A percentile compares a stretch with the other conserved stretches of the same genome.
These are phyloP conservation scores for Pythium vanterpoolii DNA, from an alignment of 352 stramenopile genomes.

Conservation along the genomic window DNA sequence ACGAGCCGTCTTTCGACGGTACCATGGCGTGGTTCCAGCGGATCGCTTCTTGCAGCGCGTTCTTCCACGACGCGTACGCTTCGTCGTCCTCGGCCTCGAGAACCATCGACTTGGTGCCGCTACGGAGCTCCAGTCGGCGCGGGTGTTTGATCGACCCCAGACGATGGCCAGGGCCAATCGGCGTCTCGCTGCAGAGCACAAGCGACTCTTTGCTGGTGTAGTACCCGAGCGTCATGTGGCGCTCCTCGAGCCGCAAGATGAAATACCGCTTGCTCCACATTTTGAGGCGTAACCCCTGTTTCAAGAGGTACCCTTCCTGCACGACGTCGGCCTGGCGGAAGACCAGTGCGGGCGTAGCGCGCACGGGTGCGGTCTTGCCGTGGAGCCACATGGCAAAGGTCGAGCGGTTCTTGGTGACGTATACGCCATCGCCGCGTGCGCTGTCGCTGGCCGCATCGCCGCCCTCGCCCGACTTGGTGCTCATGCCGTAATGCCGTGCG, in stretches of 20 bases:
- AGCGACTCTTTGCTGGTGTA: constrained; percentile 84
- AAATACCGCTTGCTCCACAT: constrained; percentile 86
- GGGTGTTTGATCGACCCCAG: constrained; percentile 56
- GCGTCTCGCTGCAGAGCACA: constrained; percentile 75
- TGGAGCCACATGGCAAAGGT: constrained; percentile 85
- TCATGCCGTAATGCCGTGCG: constrained; percentile 10
- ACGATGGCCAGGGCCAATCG: constrained; percentile 69
- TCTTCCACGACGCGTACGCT: constrained; percentile 59
- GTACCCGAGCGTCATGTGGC: constrained; percentile 86
- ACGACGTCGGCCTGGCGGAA: constrained; percentile 85
- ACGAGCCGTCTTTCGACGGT: constrained; percentile 67
- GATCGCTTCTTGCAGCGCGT: constrained; percentile 73
- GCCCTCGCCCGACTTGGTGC: constrained; percentile 21
- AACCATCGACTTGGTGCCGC: constrained; percentile 66
- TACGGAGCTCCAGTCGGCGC: constrained; percentile 62
- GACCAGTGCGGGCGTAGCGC: constrained; percentile 48
- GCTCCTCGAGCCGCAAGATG: constrained; percentile 82
- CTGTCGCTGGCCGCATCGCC: constrained; percentile 9
- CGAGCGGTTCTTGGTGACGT: constrained; percentile 84
- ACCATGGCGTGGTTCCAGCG: constrained; percentile 89
- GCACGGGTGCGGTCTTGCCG: constrained; percentile 59
- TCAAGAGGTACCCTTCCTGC: constrained; percentile 82
- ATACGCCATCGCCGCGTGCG: constrained; percentile 57
- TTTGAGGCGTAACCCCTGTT: constrained; percentile 75
- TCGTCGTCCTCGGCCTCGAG: constrained; percentile 70